Percentiles rank a stretch among this genome's conserved stretches.
These are phyloP conservation scores for Porphyridium purpureum DNA, from an alignment of 23 red algal genomes.

Conservation along the genomic window DNA sequence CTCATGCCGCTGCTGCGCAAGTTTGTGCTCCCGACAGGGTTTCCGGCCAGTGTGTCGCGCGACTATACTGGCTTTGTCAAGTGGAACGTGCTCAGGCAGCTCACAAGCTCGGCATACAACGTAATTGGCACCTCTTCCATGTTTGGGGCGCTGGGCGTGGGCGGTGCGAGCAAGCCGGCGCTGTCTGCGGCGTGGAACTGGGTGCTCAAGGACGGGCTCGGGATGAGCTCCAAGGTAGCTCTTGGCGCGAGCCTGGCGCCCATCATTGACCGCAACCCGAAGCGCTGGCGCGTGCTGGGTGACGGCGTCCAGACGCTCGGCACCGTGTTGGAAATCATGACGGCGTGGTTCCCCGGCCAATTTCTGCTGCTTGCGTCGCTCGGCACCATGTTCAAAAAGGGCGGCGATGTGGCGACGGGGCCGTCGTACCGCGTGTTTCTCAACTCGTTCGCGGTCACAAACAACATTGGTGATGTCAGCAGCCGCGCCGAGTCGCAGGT, in stretches of 20 bases:
- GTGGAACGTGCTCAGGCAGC: constrained; percentile 35
- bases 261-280: constrained; percentile 49
- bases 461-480: constrained; percentile 77
- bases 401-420: constrained; percentile 41
- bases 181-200: constrained; percentile 61
- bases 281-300: constrained; percentile 60
- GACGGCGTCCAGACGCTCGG: constrained; percentile 60
- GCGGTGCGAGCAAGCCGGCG: constrained; percentile 1
- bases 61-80: constrained; percentile 30
- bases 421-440: constrained; percentile 63
- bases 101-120: constrained; percentile 28
- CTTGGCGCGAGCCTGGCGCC: constrained; percentile 42
- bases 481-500: constrained; percentile 56
- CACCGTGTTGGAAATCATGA: constrained; percentile 44
- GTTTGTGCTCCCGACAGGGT: constrained; percentile 44
- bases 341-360: constrained; percentile 18
- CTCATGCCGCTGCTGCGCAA: constrained; percentile 1
- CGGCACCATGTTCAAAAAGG: constrained; percentile 35
- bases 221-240: constrained; percentile 45
- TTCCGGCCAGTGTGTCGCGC: constrained; percentile 27
- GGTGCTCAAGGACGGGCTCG: constrained; percentile 93
- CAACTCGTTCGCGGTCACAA: constrained; percentile 25
- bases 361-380: constrained; percentile 56
- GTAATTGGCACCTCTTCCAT: constrained; percentile 66
- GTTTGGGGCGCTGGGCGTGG: constrained; percentile 39